Evolutionary conservation across 2,329 filamentous ascomycete species (phyloP), one percentile per base, ranked within the genome.

Genomic region (Penicillium sp.): DNA sequence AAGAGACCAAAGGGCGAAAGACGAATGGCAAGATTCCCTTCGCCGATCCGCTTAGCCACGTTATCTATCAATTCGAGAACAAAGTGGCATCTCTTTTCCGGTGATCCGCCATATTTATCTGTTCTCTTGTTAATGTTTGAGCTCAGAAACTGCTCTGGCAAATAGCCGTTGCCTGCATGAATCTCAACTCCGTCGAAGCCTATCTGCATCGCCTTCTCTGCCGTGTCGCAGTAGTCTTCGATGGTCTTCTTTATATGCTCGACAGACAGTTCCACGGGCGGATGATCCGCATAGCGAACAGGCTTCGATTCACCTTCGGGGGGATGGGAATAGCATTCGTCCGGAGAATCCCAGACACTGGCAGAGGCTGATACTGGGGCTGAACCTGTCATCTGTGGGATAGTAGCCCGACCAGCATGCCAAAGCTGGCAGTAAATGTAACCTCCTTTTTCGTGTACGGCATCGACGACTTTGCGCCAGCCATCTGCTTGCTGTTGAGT

Each of bases 121-220:
- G 73, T 78, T 23, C 80, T 70, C 59, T 71, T 72, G 65, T 83
- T 83, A 59, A 75, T 69, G 33, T 74, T 78, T 43, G 77, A 76
- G 59, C 79, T 77, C 4, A 78, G 64, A 63, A 82, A 82, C 59
- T 82, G 79, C 59, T 83, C 80, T 0, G 78, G 71, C 3, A 83
- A 69, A 56, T 82, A 82, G 1, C 78, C 79, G 58, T 81, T 81
- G 3, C 67, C 77, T 2, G 66, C 69, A 59, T 81, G 79, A 14
- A 81, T 65, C 60, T 82, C 79, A 2, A 81, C 74, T 1, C 79
- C 79, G 58, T 81, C 79, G 45, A 82, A 84, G 0, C 82, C 82
- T 52, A 76, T 77, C 47, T 79, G 77, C 24, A 86, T 74, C 0
- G 83, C 83, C 63, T 67, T 79, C 59, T 70, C 69, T 1, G 78